Conservation (phyloP, 345 rosid genomes). For the Eucalyptus virginea region DNA sequence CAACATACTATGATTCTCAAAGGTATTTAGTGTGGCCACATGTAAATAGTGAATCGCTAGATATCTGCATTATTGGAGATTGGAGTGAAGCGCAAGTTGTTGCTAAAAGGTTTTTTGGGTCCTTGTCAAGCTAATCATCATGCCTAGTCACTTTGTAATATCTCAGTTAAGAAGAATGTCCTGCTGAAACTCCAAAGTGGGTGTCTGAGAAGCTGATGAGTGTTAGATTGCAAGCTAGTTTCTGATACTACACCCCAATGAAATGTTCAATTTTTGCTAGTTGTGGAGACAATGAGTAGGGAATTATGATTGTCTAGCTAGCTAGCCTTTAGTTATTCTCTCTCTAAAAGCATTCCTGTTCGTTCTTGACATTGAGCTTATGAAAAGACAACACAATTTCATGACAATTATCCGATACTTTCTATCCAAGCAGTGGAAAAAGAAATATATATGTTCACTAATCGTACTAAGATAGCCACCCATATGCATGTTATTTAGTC, state of each 20-base stretch:
- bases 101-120: not conserved
- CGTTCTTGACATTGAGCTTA: not conserved
- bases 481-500: not conserved
- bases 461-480: not conserved
- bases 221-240: not conserved
- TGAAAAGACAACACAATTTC: not conserved
- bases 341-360: not conserved
- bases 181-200: not conserved
- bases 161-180: not conserved
- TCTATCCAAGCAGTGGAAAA: not conserved
- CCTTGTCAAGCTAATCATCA: not conserved
- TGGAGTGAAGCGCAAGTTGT: not conserved
- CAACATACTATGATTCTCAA: not conserved
- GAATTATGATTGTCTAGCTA: not conserved
- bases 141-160: not conserved
- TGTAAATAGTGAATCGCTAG: not conserved
- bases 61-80: not conserved
- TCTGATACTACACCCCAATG: not conserved
- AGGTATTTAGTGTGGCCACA: not conserved
- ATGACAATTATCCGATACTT: not conserved
- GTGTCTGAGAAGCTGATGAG: not conserved
- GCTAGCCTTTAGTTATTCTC: not conserved
- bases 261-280: not conserved
- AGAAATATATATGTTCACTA: not conserved
- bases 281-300: not conserved